Evolutionary conservation across 805 yeast genomes (phyloP).

Genomic region (Torulaspora microellipsoides): DNA sequence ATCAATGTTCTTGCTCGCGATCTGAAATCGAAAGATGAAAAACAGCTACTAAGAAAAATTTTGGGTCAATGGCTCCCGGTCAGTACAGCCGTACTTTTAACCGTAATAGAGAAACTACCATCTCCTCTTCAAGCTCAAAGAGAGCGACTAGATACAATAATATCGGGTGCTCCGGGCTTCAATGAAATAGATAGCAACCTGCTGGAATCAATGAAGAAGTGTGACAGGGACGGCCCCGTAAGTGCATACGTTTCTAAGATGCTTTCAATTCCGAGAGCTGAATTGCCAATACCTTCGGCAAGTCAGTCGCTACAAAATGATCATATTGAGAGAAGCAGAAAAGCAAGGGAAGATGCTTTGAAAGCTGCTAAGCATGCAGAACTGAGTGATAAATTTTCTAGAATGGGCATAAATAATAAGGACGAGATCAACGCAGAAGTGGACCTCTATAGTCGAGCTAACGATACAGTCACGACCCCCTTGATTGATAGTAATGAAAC

Average conservation of each 20-base stretch:
- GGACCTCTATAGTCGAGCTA: constrained; percentile 26
- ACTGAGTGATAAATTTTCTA: constrained; percentile 30
- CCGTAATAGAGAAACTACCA: constrained; percentile 81
- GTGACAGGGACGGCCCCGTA: constrained; percentile 62
- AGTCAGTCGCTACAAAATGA: constrained; percentile 49
- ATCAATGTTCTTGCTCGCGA: constrained; percentile 72
- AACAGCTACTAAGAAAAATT: constrained; percentile 54
- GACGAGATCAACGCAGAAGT: constrained; percentile 10
- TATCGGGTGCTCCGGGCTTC: constrained; percentile 44
- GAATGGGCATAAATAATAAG: constrained; percentile 10
- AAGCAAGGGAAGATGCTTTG: constrained; percentile 62
- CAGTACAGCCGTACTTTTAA: constrained; percentile 74
- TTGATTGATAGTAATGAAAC: constrained; percentile 10
- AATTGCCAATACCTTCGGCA: constrained; percentile 57
- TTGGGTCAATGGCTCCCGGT: constrained; percentile 95
- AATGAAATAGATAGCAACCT: constrained; percentile 44
- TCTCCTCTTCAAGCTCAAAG: constrained; percentile 76
- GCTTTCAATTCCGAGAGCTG: constrained; percentile 76
- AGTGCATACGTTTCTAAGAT: constrained; percentile 86
- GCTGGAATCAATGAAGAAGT: constrained; percentile 52
- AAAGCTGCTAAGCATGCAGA: constrained; percentile 58
- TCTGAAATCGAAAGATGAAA: constrained; percentile 70
- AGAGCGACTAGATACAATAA: constrained; percentile 61
- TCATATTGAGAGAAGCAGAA: constrained; percentile 55
- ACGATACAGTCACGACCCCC: constrained; percentile 29